Base-by-base conservation (phyloP, 163 green algal genomes). In the Prototheca cutis region DNA sequence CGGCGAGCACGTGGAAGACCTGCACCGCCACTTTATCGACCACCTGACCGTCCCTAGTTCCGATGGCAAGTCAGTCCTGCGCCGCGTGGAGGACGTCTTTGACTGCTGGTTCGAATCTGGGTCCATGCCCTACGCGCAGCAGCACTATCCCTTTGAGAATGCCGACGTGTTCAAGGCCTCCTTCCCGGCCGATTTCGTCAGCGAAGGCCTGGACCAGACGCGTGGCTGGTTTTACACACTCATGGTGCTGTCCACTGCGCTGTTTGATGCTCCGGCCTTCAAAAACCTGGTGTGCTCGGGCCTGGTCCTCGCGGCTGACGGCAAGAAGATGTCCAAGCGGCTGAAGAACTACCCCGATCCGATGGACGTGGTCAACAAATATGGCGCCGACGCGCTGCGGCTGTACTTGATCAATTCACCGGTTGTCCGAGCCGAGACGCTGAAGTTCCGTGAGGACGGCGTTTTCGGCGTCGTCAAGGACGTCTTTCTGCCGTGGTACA, bases 71-170 rank as follows among this genome's bases (percentile, higher is more conserved):
- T 80, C 76, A 7, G 36, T 74, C 31, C 80, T 96, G 62, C 72
- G 77, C 4, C 81, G 93, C 53, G 77, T 97, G 19, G 88, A 96
- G 21, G 90, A 96, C 47, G 93, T 98, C 19, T 98, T 99, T 77
- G 93, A 99, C 76, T 99, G 93, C 77, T 99, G 92, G 93, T 99
- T 99, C 70, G 93, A 99, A 82, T 84, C 58, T 7, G 78, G 71
- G 39, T 68, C 65, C 59, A 95, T 98, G 94, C 93, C 93, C 48
- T 91, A 98, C 79, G 84, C 78, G 32, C 73, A 88, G 79, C 63
- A 90, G 71, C 93, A 99, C 80, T 99, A 99, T 72, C 93, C 93
- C 39, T 99, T 99, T 76, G 92, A 99, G 81, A 97, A 98, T 82
- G 88, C 87, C 73, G 77, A 96, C 66, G 76, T 86, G 21, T 98